Evolutionary conservation across 2,329 filamentous ascomycete genomes (phyloP), one percentile per base, ranked within the genome.

Genomic region (Fusarium foetens): DNA sequence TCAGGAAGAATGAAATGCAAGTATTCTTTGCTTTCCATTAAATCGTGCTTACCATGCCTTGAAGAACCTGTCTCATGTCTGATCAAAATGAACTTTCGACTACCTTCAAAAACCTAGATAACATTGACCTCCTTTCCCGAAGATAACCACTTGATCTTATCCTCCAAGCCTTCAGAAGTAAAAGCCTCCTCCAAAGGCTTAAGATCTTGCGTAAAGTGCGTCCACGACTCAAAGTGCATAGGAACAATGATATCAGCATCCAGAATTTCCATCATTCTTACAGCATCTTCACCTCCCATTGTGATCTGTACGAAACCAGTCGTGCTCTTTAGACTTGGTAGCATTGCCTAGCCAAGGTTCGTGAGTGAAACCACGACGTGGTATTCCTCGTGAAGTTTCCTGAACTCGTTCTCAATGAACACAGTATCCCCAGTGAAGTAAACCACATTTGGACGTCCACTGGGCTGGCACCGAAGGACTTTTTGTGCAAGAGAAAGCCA

Each of bases 131-230:
- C 6, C 21, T 38, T 53, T 14, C 49, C 49, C 0, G 23, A 17
- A 10, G 23, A 29, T 1, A 27, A 3, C 49, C 49, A 53, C 13
- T 13, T 39, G 14, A 29, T 6, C 23, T 53, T 53, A 9, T 27
- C 1, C 10, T 6, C 23, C 33, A 39, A n/a, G 1, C 33, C 23
- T 17, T 19, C 33, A 0, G 23, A n/a, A 4, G 0, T 10, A 4
- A 53, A 53, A 11, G n/a, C n/a, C 5, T 39, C 33, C 2, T 39
- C 3, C 10, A 53, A 2, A 3, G 3, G 23, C 14, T 29, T 29
- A 4, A 19, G 2, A 13, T 5, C 33, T 23, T 58, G 42, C 0
- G 57, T 59, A 51, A 59, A 59, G 21, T 59, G 57, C 7, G 35
- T 8, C 45, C 57, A 53, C 3, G 45, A 39, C 17, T 59, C 57